Evolutionary conservation across 805 yeast species (phyloP).

Genomic region (Cyberlindnera maclurae): DNA sequence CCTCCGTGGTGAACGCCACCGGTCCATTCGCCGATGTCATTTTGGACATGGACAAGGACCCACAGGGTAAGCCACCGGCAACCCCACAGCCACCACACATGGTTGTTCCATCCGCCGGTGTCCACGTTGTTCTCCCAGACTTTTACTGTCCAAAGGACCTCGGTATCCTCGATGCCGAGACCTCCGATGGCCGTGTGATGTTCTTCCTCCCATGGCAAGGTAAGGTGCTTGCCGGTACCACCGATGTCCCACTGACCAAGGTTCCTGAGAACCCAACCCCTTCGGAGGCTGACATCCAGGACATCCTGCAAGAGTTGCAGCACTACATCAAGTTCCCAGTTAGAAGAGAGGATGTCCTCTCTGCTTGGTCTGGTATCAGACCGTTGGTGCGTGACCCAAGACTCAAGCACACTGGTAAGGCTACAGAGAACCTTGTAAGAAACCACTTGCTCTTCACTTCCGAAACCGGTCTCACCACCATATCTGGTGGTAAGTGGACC

Average conservation of each 20-base stretch:
- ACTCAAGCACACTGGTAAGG: conserved; percentile 33
- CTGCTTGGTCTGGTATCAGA: conserved; percentile 97
- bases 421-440: conserved; percentile 86
- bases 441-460: conserved; percentile 75
- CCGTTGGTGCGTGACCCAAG: conserved; percentile 87
- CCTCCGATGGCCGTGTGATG: conserved; percentile 94
- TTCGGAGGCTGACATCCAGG: conserved; percentile 80
- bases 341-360: conserved; percentile 79
- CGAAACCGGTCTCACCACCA: conserved; percentile 72
- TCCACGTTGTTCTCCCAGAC: conserved; percentile 86
- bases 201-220: conserved; percentile 98
- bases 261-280: conserved; percentile 78
- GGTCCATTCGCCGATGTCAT: conserved; percentile 87
- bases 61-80: conserved; percentile 55
- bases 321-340: conserved; percentile 87
- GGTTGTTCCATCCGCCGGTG: conserved; percentile 95
- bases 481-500: conserved; percentile 98
- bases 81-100: conserved; percentile 51
- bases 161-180: conserved; percentile 87
- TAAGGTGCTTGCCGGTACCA: conserved; percentile 91
- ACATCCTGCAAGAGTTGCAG: conserved; percentile 80
- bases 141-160: conserved; percentile 81
- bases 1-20: conserved; percentile 81
- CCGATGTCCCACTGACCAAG: conserved; percentile 76
- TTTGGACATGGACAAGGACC: conserved; percentile 77